Conservation (phyloP, 2,329 filamentous ascomycete genomes). For the Fusarium sarcochroum region DNA sequence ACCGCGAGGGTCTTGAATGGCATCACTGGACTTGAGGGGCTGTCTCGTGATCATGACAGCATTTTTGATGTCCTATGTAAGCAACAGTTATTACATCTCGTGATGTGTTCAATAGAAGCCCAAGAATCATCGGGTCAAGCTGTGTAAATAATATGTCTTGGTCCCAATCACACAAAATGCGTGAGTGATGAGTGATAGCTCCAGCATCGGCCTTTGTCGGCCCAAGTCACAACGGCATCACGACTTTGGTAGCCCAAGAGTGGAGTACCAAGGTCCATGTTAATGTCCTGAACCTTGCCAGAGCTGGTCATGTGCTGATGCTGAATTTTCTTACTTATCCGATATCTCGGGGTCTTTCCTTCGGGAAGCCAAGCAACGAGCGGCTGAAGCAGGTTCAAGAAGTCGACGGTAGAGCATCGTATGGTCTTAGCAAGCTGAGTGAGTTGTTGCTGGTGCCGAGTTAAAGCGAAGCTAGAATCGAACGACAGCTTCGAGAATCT, state of each 20-base stretch:
- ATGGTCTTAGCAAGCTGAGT: background rate
- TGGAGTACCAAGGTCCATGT: conserved; percentile 21
- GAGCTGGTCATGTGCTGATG: conserved; percentile 12
- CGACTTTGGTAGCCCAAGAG: conserved; percentile 10
- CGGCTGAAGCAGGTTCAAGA: background rate
- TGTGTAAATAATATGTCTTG: background rate
- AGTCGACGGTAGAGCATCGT: background rate
- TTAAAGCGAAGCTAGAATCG: background rate
- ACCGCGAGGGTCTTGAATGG: conserved; percentile 48
- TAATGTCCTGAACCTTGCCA: conserved; percentile 11
- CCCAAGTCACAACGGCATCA: background rate
- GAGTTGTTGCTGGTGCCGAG: background rate
- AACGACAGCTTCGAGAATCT: conserved; percentile 5
- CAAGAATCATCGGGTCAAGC: background rate
- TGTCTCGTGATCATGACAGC: background rate
- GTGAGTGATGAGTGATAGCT: background rate
- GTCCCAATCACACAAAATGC: background rate
- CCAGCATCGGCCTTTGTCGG: conserved; percentile 8
- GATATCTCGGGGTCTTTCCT: background rate
- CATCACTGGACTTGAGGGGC: conserved; percentile 48
- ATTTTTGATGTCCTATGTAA: background rate
- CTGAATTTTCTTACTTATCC: conserved; percentile 8
- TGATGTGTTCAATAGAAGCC: background rate
- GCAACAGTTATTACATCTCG: background rate
- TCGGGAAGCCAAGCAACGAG: background rate